Conservation (phyloP, 208 protist genomes). For the Leishmania turanica region DNA sequence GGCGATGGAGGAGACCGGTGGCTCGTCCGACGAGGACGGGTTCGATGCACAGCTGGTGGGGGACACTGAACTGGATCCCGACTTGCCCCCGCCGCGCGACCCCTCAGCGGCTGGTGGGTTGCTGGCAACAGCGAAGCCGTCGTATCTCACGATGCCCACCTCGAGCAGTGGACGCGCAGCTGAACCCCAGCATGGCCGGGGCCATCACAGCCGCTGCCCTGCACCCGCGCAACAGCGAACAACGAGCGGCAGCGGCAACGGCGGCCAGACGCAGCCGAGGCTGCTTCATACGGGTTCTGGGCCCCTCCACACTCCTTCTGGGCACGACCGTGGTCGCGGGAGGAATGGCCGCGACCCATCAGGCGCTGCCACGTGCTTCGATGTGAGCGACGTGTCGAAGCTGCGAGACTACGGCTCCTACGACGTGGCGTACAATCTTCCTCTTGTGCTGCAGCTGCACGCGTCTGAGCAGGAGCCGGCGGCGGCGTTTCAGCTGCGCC, state of each 20-base stretch:
- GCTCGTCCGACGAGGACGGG: conserved; percentile 28
- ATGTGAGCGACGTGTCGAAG: conserved; percentile 61
- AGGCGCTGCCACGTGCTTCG: conserved; percentile 25
- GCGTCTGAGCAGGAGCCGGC: neutral
- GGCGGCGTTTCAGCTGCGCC: conserved; percentile 26
- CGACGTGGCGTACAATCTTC: conserved; percentile 51
- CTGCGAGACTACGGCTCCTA: conserved; percentile 58
- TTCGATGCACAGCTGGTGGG: conserved; percentile 22
- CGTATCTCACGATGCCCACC: neutral
- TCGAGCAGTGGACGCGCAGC: neutral
- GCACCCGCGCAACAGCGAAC: neutral
- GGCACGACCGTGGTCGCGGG: neutral
- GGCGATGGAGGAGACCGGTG: conserved; percentile 28
- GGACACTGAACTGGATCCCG: conserved; percentile 2
- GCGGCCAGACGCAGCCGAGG: neutral
- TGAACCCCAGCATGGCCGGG: neutral
- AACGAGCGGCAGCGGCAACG: neutral
- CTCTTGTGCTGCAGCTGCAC: conserved; percentile 35
- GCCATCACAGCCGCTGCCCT: neutral
- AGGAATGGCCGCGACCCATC: neutral
- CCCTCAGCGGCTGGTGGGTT: neutral
- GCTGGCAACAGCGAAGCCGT: neutral
- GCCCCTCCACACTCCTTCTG: conserved; percentile 2
- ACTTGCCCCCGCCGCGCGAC: neutral
- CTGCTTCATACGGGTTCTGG: neutral